A percentile compares a stretch with the other conserved stretches of the same genome.
Conservation (phyloP, 495 filamentous ascomycete species). For the Penicillium bialowiezense region DNA sequence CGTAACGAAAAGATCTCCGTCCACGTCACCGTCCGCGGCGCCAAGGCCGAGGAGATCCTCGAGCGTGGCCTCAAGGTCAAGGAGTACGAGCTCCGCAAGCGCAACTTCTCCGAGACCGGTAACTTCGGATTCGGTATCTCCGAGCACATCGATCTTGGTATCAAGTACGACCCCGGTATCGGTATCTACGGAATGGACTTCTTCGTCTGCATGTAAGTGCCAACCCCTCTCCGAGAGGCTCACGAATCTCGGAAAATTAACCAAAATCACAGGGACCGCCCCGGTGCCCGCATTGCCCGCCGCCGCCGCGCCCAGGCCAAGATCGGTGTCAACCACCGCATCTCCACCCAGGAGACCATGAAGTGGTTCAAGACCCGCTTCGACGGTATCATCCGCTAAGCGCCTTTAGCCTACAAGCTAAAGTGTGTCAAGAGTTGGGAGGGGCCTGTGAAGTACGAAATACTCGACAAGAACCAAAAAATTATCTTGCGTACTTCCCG, state of each 20-base stretch:
- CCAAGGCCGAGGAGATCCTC: conserved; percentile 99
- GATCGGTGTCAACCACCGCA: conserved; percentile 85
- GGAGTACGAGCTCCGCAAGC: conserved; percentile 98
- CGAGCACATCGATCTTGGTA: conserved; percentile 99
- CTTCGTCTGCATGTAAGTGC: conserved; percentile 97
- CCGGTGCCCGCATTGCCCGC: conserved; percentile 95
- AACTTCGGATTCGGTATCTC: conserved; percentile 99
- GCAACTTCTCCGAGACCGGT: conserved; percentile 98
- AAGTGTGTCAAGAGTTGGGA: conserved; percentile 21
- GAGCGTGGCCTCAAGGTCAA: conserved; percentile 99
- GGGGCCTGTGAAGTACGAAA: conserved; percentile 39
- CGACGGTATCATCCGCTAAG: conserved; percentile 95
- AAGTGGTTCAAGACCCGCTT: conserved; percentile 99
- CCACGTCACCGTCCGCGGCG: conserved; percentile 98
- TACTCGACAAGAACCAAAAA: conserved; percentile 38
- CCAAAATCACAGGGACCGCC: conserved; percentile 68
- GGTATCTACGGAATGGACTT: conserved; percentile 99
- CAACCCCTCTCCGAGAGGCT: no score
- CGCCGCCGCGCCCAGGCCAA: conserved; percentile 83
- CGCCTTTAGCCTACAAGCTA: conserved; percentile 18
- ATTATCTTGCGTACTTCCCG: conserved; percentile 16
- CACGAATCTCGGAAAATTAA: conserved; percentile 4
- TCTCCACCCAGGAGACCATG: conserved; percentile 89
- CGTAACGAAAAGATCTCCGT: conserved; percentile 99
- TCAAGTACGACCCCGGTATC: conserved; percentile 99